Evolutionary conservation across 2,329 filamentous ascomycete genomes (phyloP), one percentile per base, ranked within the genome.

Genomic region (Rhynchosporium agropyri): DNA sequence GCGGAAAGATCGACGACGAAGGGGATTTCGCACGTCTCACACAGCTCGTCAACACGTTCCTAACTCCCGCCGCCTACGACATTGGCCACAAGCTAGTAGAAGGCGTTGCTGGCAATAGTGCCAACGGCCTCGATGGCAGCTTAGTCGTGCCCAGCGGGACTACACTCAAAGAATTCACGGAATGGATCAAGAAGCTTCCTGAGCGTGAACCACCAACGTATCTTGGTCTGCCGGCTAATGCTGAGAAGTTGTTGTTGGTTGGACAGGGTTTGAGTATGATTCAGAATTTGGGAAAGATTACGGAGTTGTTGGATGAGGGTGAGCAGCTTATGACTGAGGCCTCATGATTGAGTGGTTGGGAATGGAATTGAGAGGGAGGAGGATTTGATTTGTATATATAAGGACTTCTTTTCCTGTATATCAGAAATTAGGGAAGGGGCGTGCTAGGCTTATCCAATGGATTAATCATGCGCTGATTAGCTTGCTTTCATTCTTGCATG

Each of bases 201-300:
- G 95, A 99, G 82, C 87, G 95, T 71, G 95, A 99, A 77, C 96
- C 96, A 33, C 95, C 95, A 4, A 97, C 92, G 0, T 99, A 97
- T 74, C 82, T 99, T 15, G 96, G 95, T 28, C 78, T 99, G 69
- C 95, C 95, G 42, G 91, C 92, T 33, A 97, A 99, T 75, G 95
- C 95, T 26, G 95, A 99, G 86, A 99, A 98, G 79, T 76, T 99
- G 74, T 77, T 99, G 71, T 83, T 99, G 38, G 91, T 97, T 13
- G 93, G 91, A 2, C 87, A 97, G 72, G 96, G 94, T 49, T 85
- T 86, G 73, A 90, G 89, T 72, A 88, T 97, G 84, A 88, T 97
- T 71, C 84, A 83, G 67, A 93, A 97, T 76, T 72, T 98, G 76
- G 88, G 89, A 74, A 91, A 89, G 76, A 90, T 99, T 58, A 90